These are phyloP conservation scores for Pythium rhizo-oryzae DNA, from an alignment of 352 stramenopile genomes.

Conservation along the genomic window DNA sequence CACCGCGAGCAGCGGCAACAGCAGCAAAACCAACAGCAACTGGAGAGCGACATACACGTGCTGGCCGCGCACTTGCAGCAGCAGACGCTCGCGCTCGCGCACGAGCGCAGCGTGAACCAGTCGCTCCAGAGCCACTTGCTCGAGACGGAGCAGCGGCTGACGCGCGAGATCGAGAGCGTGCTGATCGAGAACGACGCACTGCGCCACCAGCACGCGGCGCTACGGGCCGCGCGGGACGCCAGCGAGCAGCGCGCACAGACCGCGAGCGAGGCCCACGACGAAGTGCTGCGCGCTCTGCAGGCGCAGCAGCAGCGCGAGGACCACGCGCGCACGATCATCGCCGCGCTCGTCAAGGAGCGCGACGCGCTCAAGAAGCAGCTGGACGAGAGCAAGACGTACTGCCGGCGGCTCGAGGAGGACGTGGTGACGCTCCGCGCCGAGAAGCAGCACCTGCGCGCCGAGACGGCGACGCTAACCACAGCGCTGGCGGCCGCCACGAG, in stretches of 20 bases:
- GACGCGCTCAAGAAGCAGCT: slow-evolving; percentile 39
- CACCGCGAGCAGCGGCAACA: background rate
- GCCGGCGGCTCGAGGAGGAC: slow-evolving; percentile 53
- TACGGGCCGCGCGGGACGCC: slow-evolving; percentile 35
- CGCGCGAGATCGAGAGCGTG: slow-evolving; percentile 39
- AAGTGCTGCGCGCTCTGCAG: slow-evolving; percentile 47
- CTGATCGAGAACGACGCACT: slow-evolving; percentile 55
- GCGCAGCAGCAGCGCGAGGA: slow-evolving; percentile 46
- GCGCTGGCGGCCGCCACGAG: slow-evolving; percentile 34
- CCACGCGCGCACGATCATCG: slow-evolving; percentile 34
- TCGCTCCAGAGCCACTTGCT: slow-evolving; percentile 8
- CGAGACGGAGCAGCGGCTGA: slow-evolving; percentile 15
- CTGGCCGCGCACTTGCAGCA: slow-evolving; percentile 56
- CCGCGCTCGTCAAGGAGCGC: slow-evolving; percentile 32
- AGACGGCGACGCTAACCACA: slow-evolving; percentile 42
- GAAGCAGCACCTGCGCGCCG: slow-evolving; percentile 46
- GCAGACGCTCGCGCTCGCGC: slow-evolving; percentile 34
- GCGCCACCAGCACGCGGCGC: slow-evolving; percentile 35
- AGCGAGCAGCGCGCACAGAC: slow-evolving; percentile 25
- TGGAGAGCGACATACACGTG: slow-evolving; percentile 60
- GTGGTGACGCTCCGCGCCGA: slow-evolving; percentile 42
- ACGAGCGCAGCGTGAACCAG: slow-evolving; percentile 35
- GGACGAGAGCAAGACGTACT: slow-evolving; percentile 54
- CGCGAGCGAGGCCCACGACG: slow-evolving; percentile 46
- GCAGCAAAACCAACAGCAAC: no score